Conservation (phyloP, 495 filamentous ascomycete genomes). For the Penicilliopsis zonata region DNA sequence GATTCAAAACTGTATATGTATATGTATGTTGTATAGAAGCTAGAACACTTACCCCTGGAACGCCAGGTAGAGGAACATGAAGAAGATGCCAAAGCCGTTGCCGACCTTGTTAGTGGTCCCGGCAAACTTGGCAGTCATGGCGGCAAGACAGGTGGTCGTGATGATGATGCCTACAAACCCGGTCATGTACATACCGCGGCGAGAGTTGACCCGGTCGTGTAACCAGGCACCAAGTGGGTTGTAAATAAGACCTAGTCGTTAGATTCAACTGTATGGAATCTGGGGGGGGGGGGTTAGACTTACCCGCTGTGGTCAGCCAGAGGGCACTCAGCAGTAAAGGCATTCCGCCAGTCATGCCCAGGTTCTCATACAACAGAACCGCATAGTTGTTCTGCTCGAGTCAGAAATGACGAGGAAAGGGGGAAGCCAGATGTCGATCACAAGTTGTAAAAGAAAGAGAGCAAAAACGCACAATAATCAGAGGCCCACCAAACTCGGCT, state of each 20-base stretch:
- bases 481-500: constrained; percentile 24
- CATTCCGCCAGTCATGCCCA: constrained; percentile 30
- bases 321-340: constrained; percentile 36
- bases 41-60: constrained; percentile 31
- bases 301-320: constrained; percentile 34
- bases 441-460: not conserved
- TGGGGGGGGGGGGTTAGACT: too few relatives aligned
- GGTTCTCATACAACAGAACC: constrained; percentile 34
- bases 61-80: constrained; percentile 34
- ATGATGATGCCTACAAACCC: constrained; percentile 26
- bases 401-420: too few relatives aligned
- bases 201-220: constrained; percentile 32
- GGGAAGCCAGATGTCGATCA: too few relatives aligned
- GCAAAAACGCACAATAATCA: constrained; percentile 19
- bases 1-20: too few relatives aligned
- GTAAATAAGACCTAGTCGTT: constrained; percentile 22
- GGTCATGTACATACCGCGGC: constrained; percentile 32
- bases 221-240: constrained; percentile 36
- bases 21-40: constrained; percentile 4
- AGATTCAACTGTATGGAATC: constrained; percentile 5
- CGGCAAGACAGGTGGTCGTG: constrained; percentile 26
- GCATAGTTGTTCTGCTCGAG: constrained; percentile 31
- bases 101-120: constrained; percentile 33
- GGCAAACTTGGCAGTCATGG: constrained; percentile 28
- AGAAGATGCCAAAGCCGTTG: constrained; percentile 33